Evolutionary conservation across 495 filamentous ascomycete genomes (phyloP).

Genomic region (Aspergillus taichungensis): DNA sequence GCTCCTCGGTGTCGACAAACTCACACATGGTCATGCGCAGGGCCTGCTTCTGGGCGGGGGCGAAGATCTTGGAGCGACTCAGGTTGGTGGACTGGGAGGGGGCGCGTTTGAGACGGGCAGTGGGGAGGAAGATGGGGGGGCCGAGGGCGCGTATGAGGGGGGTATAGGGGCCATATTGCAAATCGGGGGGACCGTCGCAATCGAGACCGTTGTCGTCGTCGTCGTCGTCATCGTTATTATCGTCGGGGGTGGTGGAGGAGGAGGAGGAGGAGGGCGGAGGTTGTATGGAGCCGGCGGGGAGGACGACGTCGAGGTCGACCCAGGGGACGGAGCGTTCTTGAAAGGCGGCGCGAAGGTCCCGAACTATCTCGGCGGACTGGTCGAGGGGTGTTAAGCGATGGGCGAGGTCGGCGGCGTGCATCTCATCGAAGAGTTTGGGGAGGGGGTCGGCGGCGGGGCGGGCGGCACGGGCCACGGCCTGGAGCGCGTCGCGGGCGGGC

Average conservation of each 20-base stretch:
- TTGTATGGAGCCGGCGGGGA: slow-evolving; percentile 67
- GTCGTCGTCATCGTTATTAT: slow-evolving; percentile 34
- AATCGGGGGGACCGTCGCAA: slow-evolving; percentile 47
- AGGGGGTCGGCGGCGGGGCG: slow-evolving; percentile 30
- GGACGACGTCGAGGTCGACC: slow-evolving; percentile 79
- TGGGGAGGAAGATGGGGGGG: slow-evolving; percentile 76
- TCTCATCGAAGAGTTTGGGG: slow-evolving; percentile 72
- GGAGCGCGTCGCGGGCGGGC: slow-evolving; percentile 53
- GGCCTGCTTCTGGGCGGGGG: slow-evolving; percentile 71
- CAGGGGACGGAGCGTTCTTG: slow-evolving; percentile 70
- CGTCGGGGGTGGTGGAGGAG: background rate
- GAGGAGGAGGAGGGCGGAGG: slow-evolving; percentile 9
- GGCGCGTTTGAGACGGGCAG: slow-evolving; percentile 74
- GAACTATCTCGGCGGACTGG: slow-evolving; percentile 60
- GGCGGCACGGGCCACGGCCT: slow-evolving; percentile 23
- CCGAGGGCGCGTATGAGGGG: slow-evolving; percentile 70
- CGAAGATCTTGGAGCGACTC: slow-evolving; percentile 62
- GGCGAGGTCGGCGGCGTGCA: slow-evolving; percentile 86
- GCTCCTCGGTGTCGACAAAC: slow-evolving; percentile 84
- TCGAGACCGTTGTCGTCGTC: slow-evolving; percentile 18
- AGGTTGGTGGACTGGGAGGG: slow-evolving; percentile 77
- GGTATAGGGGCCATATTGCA: slow-evolving; percentile 67
- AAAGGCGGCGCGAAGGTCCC: slow-evolving; percentile 60
- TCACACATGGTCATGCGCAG: slow-evolving; percentile 86
- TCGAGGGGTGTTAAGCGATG: slow-evolving; percentile 73